A percentile compares a stretch with the other conserved stretches of the same genome.
phyloP scores from a whole-genome alignment of 2,329 filamentous ascomycete species.

The Botrytis deweyae region DNA sequence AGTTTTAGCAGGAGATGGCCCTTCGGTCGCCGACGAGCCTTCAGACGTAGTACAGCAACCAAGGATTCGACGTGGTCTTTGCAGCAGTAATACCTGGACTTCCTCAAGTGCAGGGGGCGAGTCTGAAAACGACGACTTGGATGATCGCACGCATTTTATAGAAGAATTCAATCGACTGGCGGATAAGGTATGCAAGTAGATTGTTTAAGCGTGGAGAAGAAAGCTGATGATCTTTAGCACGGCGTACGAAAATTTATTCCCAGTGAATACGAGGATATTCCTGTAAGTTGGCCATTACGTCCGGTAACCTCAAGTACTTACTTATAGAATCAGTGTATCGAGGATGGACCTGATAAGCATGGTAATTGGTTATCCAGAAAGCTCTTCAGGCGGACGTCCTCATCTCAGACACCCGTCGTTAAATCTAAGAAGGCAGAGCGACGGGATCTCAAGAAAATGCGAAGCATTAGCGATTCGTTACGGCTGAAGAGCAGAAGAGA shows the following conservation, averaged over 20 bases:
- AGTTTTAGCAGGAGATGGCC: neutral
- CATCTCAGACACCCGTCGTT: constrained; percentile 36
- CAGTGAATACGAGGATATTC: constrained; percentile 30
- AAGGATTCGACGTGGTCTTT: constrained; percentile 23
- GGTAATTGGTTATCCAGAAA: constrained; percentile 44
- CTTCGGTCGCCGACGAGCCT: neutral
- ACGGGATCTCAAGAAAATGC: constrained; percentile 44
- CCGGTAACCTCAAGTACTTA: neutral
- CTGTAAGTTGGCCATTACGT: constrained; percentile 25
- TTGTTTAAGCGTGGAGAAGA: neutral
- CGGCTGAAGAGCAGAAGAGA: constrained; percentile 48
- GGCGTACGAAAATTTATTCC: constrained; percentile 44
- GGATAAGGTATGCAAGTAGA: constrained; percentile 47
- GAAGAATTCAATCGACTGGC: constrained; percentile 62
- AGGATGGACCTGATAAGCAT: constrained; percentile 32
- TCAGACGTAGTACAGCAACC: neutral
- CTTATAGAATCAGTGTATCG: constrained; percentile 14
- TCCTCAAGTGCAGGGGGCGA: constrained; percentile 52
- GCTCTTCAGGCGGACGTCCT: constrained; percentile 42
- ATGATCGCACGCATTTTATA: constrained; percentile 50
- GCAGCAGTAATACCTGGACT: constrained; percentile 55
- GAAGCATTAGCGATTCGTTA: constrained; percentile 56
- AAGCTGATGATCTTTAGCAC: constrained; percentile 44
- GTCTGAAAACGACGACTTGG: constrained; percentile 51
- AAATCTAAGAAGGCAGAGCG: constrained; percentile 30